These are phyloP conservation scores for Mycena sp. DNA, from an alignment of 1,284 basidiomycete genomes.

Conservation along the genomic window DNA sequence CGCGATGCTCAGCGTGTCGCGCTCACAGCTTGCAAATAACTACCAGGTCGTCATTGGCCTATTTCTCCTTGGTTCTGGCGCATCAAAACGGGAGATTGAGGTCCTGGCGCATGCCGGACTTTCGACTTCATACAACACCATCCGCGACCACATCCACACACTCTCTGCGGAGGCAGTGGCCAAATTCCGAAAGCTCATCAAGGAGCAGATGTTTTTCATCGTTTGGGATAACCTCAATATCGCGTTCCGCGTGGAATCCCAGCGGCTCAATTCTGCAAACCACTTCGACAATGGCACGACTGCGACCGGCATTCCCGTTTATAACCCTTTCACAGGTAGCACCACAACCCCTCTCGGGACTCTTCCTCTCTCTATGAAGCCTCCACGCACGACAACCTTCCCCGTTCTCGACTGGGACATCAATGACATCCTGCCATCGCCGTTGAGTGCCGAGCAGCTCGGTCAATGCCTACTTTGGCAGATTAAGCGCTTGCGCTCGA, in stretches of 20 bases:
- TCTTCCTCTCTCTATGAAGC: slow-evolving; percentile 29
- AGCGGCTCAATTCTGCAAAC: no score
- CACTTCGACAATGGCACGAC: no score
- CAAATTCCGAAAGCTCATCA: slow-evolving; percentile 23
- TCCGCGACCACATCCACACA: slow-evolving; percentile 34
- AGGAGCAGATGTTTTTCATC: slow-evolving; percentile 23
- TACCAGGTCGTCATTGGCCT: slow-evolving; percentile 26
- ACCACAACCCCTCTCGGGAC: slow-evolving; percentile 20
- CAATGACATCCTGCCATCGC: slow-evolving; percentile 12
- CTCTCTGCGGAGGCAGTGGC: slow-evolving; percentile 32
- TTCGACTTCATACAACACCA: slow-evolving; percentile 36
- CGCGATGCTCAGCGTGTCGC: slow-evolving; percentile 27
- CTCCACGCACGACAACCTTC: slow-evolving; percentile 8
- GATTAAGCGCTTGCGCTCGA: slow-evolving; percentile 23
- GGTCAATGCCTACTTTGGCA: slow-evolving; percentile 23
- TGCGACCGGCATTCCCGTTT: slow-evolving; percentile 35
- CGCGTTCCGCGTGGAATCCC: no score
- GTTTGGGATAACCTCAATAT: slow-evolving; percentile 24
- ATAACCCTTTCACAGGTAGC: slow-evolving; percentile 17
- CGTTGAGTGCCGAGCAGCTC: neutral
- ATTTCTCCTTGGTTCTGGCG: slow-evolving; percentile 28
- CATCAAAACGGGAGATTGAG: slow-evolving; percentile 25
- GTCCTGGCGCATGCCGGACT: slow-evolving; percentile 38
- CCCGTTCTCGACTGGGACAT: neutral
- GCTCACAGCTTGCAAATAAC: slow-evolving; percentile 30